Evolutionary conservation across 1,284 basidiomycete species (phyloP), one percentile per base, ranked within the genome.

Genomic region (Leccinum pseudoinsigne): DNA sequence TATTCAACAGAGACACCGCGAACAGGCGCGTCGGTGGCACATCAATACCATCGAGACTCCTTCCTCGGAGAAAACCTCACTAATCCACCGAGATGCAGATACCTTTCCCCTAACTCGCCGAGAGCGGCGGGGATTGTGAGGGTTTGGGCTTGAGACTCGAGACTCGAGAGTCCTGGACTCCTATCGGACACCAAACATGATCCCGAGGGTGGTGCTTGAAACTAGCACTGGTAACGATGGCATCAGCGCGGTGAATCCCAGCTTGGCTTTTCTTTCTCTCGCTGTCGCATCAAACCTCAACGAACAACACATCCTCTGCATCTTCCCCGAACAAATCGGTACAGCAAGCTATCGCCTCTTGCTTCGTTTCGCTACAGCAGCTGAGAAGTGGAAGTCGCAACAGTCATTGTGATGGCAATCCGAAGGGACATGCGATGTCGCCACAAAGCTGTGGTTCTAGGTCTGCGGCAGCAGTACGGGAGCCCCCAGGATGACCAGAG

Each of bases 151-250:
- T n/a, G 40, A 34, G 34, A 45, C 26, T 28, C n/a, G n/a, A 54
- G 38, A 26, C 7, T 34, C 34, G 34, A 34, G 34, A 34, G 14
- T n/a, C 47, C 5, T n/a, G 40, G 34, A 34, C 7, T n/a, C 47
- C 5, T n/a, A 38, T 62, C 38, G 47, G 63, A 47, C 31, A 56
- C 42, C 42, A 62, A 55, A 51, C n/a, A 28, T 55, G 57, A 47
- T 45, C 23, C 58, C 57, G 56, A 51, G 12, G 47, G 47, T 42
- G 36, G 36, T 12, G 56, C 12, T 31, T 50, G 57, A 26, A 55
- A 53, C 26, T 23, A 21, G 50, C 56, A 60, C 59, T 50, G 40
- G 51, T 28, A 54, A 26, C 45, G 61, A 65, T 62, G 59, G 64
- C 21, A 57, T 67, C 61, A 64, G 45, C 16, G 36, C 14, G 38